Evolutionary conservation across 805 yeast genomes (phyloP), one percentile per base, ranked within the genome.

Genomic region (Schwanniomyces vanrijiae): DNA sequence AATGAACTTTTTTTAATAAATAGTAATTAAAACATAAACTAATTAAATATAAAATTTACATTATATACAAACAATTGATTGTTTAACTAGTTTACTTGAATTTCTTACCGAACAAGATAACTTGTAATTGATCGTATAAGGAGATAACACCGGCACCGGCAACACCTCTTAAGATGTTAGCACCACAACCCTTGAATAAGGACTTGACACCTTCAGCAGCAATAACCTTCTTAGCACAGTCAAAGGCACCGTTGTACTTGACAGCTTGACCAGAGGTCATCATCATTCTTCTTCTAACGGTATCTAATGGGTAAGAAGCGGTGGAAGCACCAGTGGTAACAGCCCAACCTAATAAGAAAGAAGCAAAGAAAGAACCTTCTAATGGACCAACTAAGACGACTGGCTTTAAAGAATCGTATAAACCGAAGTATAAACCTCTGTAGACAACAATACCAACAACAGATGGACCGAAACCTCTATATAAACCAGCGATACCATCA

Each of bases 111-210:
- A 90, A 90, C 66, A 91, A 50, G 83, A 90, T 84, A 79, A 90
- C 77, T 82, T 90, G 97, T 76, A 90, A 81, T 82, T 90, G 96
- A 78, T 91, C 97, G 83, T 91, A 90, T 83, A 91, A 69, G 81
- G 97, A 90, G 77, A 90, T 89, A 68, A 91, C 97, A 88, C 96
- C 96, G 72, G 97, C 97, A 85, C 96, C 96, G 77, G 97, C 97
- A 73, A 90, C 96, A 89, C 97, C 97, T 87, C 97, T 90, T 78
- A 90, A 84, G 84, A 90, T 90, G 94, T 90, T 90, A 77, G 97
- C 97, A 86, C 92, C 96, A 79, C 96, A 90, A 83, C 97, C 97
- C 85, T 89, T 91, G 92, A 90, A 90, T 78, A 90, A 82, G 65
- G 97, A 89, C 53, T 71, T 67, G 66, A 88, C 76, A 89, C 97